Base-by-base conservation (phyloP, 2,329 filamentous ascomycete genomes). In the Alternaria arbusti region DNA sequence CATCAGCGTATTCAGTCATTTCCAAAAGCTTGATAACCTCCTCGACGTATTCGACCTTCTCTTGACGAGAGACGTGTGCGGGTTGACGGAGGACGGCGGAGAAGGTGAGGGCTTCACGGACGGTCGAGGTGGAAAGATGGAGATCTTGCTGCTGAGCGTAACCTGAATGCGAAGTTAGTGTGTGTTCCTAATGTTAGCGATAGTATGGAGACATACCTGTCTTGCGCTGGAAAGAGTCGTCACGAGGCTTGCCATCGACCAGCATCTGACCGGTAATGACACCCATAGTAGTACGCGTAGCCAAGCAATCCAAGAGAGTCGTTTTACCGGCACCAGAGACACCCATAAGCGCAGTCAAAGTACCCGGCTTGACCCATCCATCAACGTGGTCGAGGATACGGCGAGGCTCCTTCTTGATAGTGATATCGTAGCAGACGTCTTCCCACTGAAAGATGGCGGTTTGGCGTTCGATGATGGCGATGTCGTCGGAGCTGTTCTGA, bases 91-190 rank as follows among this genome's bases (percentile, higher is more conserved):
- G 89, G 8, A 95, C 78, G 22, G 94, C 94, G 73, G 90, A 94
- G 81, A 97, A 97, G 72, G 88, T 88, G 32, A 98, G 86, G 9
- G 94, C 93, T 80, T 97, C 94, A 65, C 94, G 90, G 43, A 97
- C 94, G 1, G 94, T 97, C 0, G 90, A 89, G 0, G 93, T 97
- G 50, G 90, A 85, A 46, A 96, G 84, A 77, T 97, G 94, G 13
- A 97, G 86, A 86, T 97, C 94, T 78, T 97, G 93, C 78, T 97
- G 94, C 76, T 97, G 93, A 36, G 94, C 94, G 71, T 97, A 97
- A 52, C 63, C 63, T 64, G 25, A n/a, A 51, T 6, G 15, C 12
- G 30, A 15, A 28, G 49, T 59, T 22, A 55, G 56, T 30, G n/a
- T 36, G 20, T 20, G 49, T 25, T 54, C 7, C 9, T 5, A 23